A percentile compares a stretch with the other conserved stretches of the same genome.
Conservation (phyloP, 805 yeast genomes). For the Saccharomycopsis olivae region DNA sequence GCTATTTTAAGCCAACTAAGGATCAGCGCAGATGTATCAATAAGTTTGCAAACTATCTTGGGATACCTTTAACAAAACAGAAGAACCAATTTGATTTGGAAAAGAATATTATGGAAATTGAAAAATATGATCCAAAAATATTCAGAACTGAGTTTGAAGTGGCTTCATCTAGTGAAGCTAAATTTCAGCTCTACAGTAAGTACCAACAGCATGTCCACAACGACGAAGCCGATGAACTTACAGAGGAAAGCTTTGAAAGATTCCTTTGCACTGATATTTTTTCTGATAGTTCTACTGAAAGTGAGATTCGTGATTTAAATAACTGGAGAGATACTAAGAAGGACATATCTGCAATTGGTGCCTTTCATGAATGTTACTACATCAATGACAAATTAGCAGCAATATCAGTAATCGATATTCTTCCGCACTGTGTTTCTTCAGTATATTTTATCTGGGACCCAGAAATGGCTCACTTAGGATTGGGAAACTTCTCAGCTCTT, state of each 20-base stretch:
- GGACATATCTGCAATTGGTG: slow-evolving; percentile 33
- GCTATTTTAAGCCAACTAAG: slow-evolving; percentile 39
- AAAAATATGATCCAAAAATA: slow-evolving; percentile 19
- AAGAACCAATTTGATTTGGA: slow-evolving; percentile 12
- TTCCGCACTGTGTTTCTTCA: slow-evolving; percentile 70
- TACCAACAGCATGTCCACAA: slow-evolving; percentile 67
- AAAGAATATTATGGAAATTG: slow-evolving; percentile 6
- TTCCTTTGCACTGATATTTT: slow-evolving; percentile 71
- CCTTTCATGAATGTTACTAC: slow-evolving; percentile 73
- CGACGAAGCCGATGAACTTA: slow-evolving; percentile 40
- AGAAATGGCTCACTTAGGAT: slow-evolving; percentile 51
- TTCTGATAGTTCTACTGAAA: slow-evolving; percentile 15
- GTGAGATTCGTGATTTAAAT: background rate
- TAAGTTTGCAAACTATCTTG: slow-evolving; percentile 38
- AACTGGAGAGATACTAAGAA: slow-evolving; percentile 8
- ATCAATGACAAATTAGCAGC: slow-evolving; percentile 55
- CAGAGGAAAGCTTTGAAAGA: slow-evolving; percentile 39
- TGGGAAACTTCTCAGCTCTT: slow-evolving; percentile 72
- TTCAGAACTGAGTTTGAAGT: slow-evolving; percentile 42
- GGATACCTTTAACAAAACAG: slow-evolving; percentile 17
- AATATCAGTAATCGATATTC: slow-evolving; percentile 62
- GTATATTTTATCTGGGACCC: slow-evolving; percentile 89
- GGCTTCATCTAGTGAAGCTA: slow-evolving; percentile 42
- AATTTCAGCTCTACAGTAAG: slow-evolving; percentile 49
- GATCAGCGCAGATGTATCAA: slow-evolving; percentile 60